phyloP scores from a whole-genome alignment of 139 green algal species.

The Spirogloea muscicola region DNA sequence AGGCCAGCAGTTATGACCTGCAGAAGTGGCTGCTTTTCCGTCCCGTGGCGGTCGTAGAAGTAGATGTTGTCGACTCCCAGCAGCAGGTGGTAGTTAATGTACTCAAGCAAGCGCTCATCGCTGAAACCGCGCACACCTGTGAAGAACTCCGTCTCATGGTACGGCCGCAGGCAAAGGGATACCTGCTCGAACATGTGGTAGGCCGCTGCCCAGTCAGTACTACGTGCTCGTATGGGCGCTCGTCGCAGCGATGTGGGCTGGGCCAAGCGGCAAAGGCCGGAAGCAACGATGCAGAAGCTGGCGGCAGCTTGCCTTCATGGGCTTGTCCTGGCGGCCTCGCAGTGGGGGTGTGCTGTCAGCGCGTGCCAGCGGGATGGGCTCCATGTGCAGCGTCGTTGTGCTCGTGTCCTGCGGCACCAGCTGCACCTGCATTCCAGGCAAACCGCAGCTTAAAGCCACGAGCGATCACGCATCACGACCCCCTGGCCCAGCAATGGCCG shows the following conservation, averaged over 20 bases:
- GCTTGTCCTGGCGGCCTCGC: background rate
- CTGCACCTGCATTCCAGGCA: slow-evolving; percentile 27
- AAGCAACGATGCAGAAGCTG: background rate
- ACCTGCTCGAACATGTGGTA: background rate
- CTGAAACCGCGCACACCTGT: background rate
- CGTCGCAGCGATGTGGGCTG: background rate
- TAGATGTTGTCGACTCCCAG: background rate
- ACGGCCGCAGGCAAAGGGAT: background rate
- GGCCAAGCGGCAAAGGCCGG: background rate
- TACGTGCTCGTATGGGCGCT: background rate
- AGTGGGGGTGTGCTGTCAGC: background rate
- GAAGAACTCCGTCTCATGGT: background rate
- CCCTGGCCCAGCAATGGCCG: too few species aligned
- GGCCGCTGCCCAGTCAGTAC: background rate
- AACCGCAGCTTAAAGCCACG: too few species aligned
- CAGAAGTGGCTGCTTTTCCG: background rate
- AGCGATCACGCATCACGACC: too few species aligned
- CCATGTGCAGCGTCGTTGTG: slow-evolving; percentile 13
- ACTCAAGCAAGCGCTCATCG: background rate
- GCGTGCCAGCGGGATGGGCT: background rate
- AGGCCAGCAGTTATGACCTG: background rate
- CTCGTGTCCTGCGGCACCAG: background rate
- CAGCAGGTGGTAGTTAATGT: background rate
- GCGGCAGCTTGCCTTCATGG: background rate
- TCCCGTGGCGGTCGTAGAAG: slow-evolving; percentile 9